Evolutionary conservation across 306 rosid genomes (phyloP), one percentile per base, ranked within the genome.

Genomic region (Citrullus amarus): DNA sequence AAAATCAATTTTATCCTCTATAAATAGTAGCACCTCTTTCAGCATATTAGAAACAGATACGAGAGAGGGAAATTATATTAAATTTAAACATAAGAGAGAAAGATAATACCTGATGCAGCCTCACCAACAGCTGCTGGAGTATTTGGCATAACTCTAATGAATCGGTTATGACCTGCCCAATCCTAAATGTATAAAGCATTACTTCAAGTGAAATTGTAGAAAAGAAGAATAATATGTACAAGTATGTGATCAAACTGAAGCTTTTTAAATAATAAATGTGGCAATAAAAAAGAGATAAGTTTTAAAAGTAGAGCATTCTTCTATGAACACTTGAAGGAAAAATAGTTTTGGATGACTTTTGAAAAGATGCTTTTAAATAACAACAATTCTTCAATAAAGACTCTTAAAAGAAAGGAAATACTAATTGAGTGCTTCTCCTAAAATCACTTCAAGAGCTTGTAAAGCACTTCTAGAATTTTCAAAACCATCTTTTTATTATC

Each of bases 111-210:
- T 80, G 93, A 83, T 41, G 97, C 93, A 54, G 96, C 97, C 84
- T 89, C 84, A 20, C 93, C 90, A 51, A 93, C 93, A 50, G 93
- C 85, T 55, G 97, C 86, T 22, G 98, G 88, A 51, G 98, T 91
- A 73, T 84, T 89, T 53, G 93, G 97, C 90, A 93, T 88, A 56
- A 93, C 96, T 83, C 97, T 87, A 50, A 91, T 82, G 86, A 93
- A 89, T 77, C 93, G 88, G 72, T 82, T 43, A 43, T 84, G 80
- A 54, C 91, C 92, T 1, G 97, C 96, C 97, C 97, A 93, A 84
- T 90, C 96, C 98, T 93, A 78, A 60, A 80, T 60, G 61, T 56
- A 62, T 56, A 61, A 32, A 83, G 63, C 8, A 70, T 77, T 39
- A 11, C 46, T 36, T 22, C 66, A 77, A 25, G 75, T 20, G 34